These are phyloP conservation scores for Phialophora chinensis DNA, from an alignment of 2,329 filamentous ascomycete genomes.

Conservation along the genomic window DNA sequence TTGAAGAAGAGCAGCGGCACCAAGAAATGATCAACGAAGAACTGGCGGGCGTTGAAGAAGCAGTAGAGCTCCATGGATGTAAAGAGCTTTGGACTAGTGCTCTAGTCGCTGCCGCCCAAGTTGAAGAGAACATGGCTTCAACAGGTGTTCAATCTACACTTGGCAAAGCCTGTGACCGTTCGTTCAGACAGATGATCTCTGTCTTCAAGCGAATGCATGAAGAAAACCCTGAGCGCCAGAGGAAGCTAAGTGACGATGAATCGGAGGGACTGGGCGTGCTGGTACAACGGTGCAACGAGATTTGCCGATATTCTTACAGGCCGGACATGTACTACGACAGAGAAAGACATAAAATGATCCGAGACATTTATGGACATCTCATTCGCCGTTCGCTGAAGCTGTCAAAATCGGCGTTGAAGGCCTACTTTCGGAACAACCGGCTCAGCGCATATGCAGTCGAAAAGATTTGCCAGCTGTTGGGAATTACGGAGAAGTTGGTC, in stretches of 20 bases:
- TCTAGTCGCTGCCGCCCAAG: conserved; percentile 28
- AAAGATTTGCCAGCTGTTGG: conserved; percentile 26
- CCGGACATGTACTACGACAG: conserved; percentile 2
- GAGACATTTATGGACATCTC: conserved; percentile 36
- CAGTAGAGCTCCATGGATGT: conserved; percentile 36
- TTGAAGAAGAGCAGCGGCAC: conserved; percentile 23
- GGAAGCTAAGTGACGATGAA: conserved; percentile 2
- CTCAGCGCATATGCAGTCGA: conserved; percentile 18
- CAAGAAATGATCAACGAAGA: conserved; percentile 19
- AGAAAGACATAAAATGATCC: conserved; percentile 21
- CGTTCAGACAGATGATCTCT: conserved; percentile 14
- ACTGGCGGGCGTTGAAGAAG: conserved; percentile 37
- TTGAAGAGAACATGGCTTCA: conserved; percentile 11
- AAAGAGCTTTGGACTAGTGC: conserved; percentile 38
- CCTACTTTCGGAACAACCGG: conserved; percentile 19
- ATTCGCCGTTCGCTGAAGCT: conserved; percentile 31
- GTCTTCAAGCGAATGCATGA: conserved; percentile 13
- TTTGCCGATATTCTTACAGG: background rate
- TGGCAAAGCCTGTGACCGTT: conserved; percentile 25
- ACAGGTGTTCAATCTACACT: conserved; percentile 19
- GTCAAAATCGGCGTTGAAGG: conserved; percentile 27
- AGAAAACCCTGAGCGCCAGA: background rate
- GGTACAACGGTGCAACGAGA: conserved; percentile 20
- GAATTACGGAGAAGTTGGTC: conserved; percentile 14
- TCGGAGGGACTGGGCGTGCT: conserved; percentile 6